A percentile compares a stretch with the other conserved stretches of the same genome.
phyloP scores from a whole-genome alignment of 2,329 filamentous ascomycete genomes.

The Clarireedia hainanense region DNA sequence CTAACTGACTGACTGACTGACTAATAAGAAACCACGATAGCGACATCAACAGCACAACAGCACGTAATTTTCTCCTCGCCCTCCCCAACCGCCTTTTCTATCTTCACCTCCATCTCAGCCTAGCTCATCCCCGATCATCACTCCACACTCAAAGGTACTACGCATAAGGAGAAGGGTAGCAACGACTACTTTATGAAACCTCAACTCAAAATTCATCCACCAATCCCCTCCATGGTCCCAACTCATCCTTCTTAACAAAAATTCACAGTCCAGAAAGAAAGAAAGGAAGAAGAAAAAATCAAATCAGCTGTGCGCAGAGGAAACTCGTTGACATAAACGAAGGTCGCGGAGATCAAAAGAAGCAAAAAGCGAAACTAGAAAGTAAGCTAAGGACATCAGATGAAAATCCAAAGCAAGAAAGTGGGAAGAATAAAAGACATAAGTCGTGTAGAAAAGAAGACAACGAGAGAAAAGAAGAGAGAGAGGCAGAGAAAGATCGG shows the following conservation, averaged over 20 bases:
- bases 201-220: neutral
- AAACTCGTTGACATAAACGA: neutral
- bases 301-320: neutral
- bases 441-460: too few species aligned
- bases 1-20: neutral
- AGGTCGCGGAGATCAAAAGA: too few species aligned
- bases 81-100: neutral
- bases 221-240: neutral
- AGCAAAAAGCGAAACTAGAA: too few species aligned
- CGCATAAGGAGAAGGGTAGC: neutral
- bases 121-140: neutral
- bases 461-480: too few species aligned
- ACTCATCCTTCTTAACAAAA: neutral
- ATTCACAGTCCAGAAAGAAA: neutral
- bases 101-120: neutral
- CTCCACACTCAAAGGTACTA: conserved; percentile 1
- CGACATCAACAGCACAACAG: neutral
- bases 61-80: neutral
- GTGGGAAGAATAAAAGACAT: too few species aligned
- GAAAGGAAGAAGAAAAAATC: neutral
- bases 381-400: too few species aligned
- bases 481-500: too few species aligned
- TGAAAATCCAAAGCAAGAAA: too few species aligned
- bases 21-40: neutral
- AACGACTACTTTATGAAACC: neutral